A percentile compares a stretch with the other conserved stretches of the same genome.
Evolutionary conservation across 306 rosid genomes (phyloP).

Genomic region (Glycine soja): DNA sequence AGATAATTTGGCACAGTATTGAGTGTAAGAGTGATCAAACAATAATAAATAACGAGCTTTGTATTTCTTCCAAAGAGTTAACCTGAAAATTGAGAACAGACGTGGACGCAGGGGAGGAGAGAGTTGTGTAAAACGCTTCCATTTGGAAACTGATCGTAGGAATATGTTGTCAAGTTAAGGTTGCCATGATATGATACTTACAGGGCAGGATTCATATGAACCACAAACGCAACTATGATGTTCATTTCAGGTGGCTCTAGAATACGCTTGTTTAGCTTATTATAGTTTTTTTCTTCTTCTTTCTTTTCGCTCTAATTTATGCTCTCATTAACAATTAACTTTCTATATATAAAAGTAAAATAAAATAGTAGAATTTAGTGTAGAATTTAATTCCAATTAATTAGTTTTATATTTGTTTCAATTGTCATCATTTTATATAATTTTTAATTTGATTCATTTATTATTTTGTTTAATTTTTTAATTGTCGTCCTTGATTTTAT

Average conservation of each 20-base stretch:
- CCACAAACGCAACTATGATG: constrained; percentile 58
- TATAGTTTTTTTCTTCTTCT: neutral
- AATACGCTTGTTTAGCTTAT: neutral
- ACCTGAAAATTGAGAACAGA: constrained; percentile 62
- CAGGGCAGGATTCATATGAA: constrained; percentile 43
- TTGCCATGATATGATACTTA: constrained; percentile 45
- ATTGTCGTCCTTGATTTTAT: neutral
- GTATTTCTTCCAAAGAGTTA: neutral
- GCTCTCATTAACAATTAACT: too few relatives aligned
- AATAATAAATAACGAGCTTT: neutral
- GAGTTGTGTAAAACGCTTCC: constrained; percentile 57
- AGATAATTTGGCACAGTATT: neutral
- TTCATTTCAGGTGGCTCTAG: neutral
- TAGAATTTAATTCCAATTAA: neutral
- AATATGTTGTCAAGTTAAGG: neutral
- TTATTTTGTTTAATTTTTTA: neutral
- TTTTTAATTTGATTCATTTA: neutral
- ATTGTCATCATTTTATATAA: neutral
- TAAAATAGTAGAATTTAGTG: neutral
- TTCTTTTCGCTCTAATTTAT: neutral
- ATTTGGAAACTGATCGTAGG: constrained; percentile 42
- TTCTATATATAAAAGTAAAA: too few relatives aligned
- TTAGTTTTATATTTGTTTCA: neutral
- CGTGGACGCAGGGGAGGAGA: constrained; percentile 50
- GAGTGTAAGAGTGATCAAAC: neutral